Conservation (phyloP, 176 grass and related monocot genomes). For the Dendrocalamus sinicus region DNA sequence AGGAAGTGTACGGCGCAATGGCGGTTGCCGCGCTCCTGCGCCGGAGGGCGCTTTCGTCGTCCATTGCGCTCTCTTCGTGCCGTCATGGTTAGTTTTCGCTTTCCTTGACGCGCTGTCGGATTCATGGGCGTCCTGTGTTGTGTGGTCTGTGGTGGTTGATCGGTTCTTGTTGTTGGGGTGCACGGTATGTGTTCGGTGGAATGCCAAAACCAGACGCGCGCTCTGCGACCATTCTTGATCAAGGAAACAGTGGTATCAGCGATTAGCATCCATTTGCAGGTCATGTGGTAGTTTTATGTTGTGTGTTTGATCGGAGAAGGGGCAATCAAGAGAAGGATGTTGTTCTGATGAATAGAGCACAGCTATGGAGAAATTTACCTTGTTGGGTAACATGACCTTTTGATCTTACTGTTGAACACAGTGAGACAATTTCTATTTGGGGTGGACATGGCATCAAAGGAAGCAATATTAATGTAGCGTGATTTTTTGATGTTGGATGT, state of each 20-base stretch:
- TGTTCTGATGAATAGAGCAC: neutral
- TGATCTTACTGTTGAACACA: neutral
- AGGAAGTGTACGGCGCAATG: constrained; percentile 18
- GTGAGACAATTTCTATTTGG: neutral
- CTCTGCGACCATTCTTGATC: neutral
- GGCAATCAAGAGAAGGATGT: neutral
- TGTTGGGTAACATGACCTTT: neutral
- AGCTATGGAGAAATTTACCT: constrained; percentile 7
- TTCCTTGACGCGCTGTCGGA: neutral
- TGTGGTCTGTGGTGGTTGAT: neutral
- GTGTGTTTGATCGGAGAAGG: constrained; percentile 2
- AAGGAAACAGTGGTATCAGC: neutral
- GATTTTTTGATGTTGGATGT: neutral
- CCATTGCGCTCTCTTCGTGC: neutral
- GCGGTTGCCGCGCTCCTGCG: constrained; percentile 47
- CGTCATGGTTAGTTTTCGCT: constrained; percentile 18
- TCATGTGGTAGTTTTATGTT: neutral
- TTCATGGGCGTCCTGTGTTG: neutral
- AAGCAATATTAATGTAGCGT: neutral
- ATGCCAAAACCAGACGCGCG: constrained; percentile 27
- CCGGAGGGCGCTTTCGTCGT: constrained; percentile 20
- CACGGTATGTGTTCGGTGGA: constrained; percentile 29
- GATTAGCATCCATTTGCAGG: constrained; percentile 13
- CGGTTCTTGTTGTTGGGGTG: neutral
- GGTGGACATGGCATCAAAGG: neutral